Conservation (phyloP, 768 basidiomycete species). For the Psilocybe cubensis region DNA sequence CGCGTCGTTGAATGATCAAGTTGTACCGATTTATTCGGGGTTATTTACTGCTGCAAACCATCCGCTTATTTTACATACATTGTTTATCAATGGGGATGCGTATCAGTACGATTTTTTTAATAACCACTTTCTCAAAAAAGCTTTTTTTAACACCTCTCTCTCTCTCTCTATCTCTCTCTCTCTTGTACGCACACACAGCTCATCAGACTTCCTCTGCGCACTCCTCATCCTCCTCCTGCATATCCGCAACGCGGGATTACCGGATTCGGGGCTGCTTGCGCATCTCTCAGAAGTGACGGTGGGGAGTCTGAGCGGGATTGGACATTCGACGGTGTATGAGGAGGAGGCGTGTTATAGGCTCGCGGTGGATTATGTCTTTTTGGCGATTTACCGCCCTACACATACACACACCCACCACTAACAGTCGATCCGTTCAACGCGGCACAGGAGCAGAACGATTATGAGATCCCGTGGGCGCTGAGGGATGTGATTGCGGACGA, state of each 20-base stretch:
- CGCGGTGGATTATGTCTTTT: background rate
- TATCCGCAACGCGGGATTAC: slow-evolving; percentile 85
- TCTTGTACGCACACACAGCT: slow-evolving; percentile 38
- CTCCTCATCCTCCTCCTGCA: slow-evolving; percentile 87
- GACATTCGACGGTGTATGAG: slow-evolving; percentile 87
- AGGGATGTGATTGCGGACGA: slow-evolving; percentile 89
- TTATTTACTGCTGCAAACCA: slow-evolving; percentile 88
- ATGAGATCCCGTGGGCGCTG: slow-evolving; percentile 95
- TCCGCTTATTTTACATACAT: slow-evolving; percentile 84
- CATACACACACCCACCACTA: background rate
- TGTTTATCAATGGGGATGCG: slow-evolving; percentile 95
- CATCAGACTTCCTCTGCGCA: slow-evolving; percentile 92
- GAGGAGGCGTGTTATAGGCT: slow-evolving; percentile 65
- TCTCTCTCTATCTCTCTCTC: background rate
- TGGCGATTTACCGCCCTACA: too few relatives aligned
- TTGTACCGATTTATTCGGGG: slow-evolving; percentile 92
- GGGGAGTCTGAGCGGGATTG: slow-evolving; percentile 87
- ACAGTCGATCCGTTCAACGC: slow-evolving; percentile 81
- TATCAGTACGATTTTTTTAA: slow-evolving; percentile 60
- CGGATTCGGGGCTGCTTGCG: slow-evolving; percentile 87
- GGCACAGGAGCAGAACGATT: slow-evolving; percentile 83
- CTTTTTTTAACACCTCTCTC: background rate
- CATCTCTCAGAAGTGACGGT: slow-evolving; percentile 95
- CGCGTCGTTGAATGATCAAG: slow-evolving; percentile 94
- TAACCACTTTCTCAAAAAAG: background rate